Base-by-base conservation (phyloP, 306 rosid species). In the Medicago arabica region DNA sequence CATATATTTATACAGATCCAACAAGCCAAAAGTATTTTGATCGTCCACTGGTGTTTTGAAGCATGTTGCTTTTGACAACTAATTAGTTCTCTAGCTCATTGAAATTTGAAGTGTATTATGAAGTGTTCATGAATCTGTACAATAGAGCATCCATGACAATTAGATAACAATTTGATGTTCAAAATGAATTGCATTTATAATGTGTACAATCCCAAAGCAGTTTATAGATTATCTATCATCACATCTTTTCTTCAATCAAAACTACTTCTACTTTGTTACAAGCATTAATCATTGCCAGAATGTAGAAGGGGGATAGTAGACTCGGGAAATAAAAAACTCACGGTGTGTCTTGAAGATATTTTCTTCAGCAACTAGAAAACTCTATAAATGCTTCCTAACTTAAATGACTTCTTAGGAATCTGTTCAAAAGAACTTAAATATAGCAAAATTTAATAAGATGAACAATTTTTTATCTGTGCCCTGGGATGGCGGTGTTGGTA, bases 181-280 rank as follows among this genome's bases (percentile, higher is more conserved):
- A 61, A 21, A 50, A 28, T 40, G n/a, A n/a, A n/a, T n/a, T 2
- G 38, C 57, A 58, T 65, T 41, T 67, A 60, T 13, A 28, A 25
- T 59, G 66, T 28, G 54, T 18, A 67, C 71, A 41, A 68, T 36
- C 50, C 61, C 75, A 43, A 43, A 28, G 69, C 19, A 23, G 15
- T 28, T 77, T 77, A 57, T 16, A 57, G 69, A 41, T 41, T 76
- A 76, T 76, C 74, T 66, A 9, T 11, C 31, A 28, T 67, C 49
- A 43, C 25, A 55, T 25, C 15, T 61, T 58, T 59, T 15, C 39
- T 39, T 62, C 62, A 50, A 63, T 28, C n/a, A 21, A 75, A 67
- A 31, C 60, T 16, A 16, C 50, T 77, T 15, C 58, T 67, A 40
- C 41, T 49, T 55, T 58, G 53, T 76, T 16, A 67, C 68, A 41